Percentiles rank a stretch among this genome's conserved stretches.
Evolutionary conservation across 2,329 filamentous ascomycete genomes (phyloP).

Genomic region (Sarocladium kiliense): DNA sequence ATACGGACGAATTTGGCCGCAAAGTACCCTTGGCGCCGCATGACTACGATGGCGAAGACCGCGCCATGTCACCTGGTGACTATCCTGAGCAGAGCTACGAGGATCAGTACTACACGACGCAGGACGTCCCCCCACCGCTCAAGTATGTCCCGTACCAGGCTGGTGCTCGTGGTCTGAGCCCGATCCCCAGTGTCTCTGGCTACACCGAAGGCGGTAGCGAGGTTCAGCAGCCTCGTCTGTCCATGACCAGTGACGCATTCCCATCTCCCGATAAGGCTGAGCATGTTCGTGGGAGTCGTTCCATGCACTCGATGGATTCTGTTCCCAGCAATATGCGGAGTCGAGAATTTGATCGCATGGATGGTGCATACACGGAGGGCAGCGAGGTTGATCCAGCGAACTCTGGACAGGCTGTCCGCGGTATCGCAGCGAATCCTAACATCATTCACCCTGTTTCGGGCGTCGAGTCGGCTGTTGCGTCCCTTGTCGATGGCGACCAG

Average conservation of each 20-base stretch:
- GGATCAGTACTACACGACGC: conserved; percentile 49
- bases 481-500: conserved; percentile 67
- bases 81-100: conserved; percentile 34
- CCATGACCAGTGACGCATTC: conserved; percentile 50
- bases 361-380: conserved; percentile 43
- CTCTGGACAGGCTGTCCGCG: conserved; percentile 65
- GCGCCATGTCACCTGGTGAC: conserved; percentile 22
- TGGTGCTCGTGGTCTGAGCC: conserved; percentile 70
- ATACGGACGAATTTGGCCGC: conserved; percentile 40
- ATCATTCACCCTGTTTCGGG: conserved; percentile 67
- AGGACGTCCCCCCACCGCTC: conserved; percentile 59
- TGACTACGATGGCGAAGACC: conserved; percentile 35
- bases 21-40: conserved; percentile 28
- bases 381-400: conserved; percentile 55
- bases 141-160: conserved; percentile 65
- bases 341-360: conserved; percentile 49
- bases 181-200: conserved; percentile 88
- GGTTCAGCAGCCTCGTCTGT: conserved; percentile 50
- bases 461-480: conserved; percentile 87
- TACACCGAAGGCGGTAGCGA: conserved; percentile 68
- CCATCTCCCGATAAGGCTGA: conserved; percentile 55
- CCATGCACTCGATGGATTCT: conserved; percentile 27
- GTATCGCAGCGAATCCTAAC: conserved; percentile 67
- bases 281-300: conserved; percentile 27
- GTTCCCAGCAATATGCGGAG: conserved; percentile 36